Conservation (phyloP, 805 yeast species). For the Wickerhamomyces silvicola region DNA sequence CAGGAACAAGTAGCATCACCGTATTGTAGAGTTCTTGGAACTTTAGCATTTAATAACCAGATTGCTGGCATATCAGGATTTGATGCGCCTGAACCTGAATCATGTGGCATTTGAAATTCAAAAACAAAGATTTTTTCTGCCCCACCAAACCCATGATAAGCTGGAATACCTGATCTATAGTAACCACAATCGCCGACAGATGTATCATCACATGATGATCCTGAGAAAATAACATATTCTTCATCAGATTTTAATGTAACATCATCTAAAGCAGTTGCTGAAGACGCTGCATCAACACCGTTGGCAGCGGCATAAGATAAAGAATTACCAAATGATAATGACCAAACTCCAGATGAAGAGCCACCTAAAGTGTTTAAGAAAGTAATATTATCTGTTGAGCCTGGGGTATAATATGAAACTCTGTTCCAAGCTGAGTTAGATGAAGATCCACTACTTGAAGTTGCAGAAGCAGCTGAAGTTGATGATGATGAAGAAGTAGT, state of each 20-base stretch:
- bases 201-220: slow-evolving; percentile 45
- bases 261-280: slow-evolving; percentile 63
- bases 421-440: slow-evolving; percentile 60
- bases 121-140: slow-evolving; percentile 77
- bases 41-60: slow-evolving; percentile 92
- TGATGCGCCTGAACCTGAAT: slow-evolving; percentile 36
- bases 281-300: slow-evolving; percentile 66
- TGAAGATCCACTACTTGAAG: slow-evolving; percentile 32
- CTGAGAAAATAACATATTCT: slow-evolving; percentile 82
- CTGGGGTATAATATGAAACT: slow-evolving; percentile 68
- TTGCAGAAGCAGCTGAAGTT: slow-evolving; percentile 24
- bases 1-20: slow-evolving; percentile 84
- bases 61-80: slow-evolving; percentile 97
- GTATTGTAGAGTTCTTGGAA: slow-evolving; percentile 95
- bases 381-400: slow-evolving; percentile 61
- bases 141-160: slow-evolving; percentile 93
- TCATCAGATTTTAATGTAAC: slow-evolving; percentile 62
- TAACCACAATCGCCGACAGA: slow-evolving; percentile 63
- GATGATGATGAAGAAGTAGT: slow-evolving; percentile 10
- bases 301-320: slow-evolving; percentile 77
- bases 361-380: slow-evolving; percentile 91
- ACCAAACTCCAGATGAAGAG: slow-evolving; percentile 85
- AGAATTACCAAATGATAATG: slow-evolving; percentile 84
- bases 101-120: slow-evolving; percentile 91
- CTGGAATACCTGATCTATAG: slow-evolving; percentile 82